Conservation (phyloP, 305 asterid genomes). For the Andrographis paniculata region DNA sequence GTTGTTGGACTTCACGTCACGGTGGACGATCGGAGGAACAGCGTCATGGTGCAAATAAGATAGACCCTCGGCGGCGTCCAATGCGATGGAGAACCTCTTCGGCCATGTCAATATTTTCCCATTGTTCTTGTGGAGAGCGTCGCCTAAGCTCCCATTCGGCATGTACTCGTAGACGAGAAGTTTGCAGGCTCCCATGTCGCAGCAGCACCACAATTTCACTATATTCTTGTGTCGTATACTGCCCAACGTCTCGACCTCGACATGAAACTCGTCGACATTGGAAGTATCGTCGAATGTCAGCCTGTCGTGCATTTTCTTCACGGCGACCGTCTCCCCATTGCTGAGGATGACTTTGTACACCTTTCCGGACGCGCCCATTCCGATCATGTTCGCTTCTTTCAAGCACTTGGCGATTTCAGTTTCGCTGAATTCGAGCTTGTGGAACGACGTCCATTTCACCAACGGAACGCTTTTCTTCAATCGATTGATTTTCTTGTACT, state of each 20-base stretch:
- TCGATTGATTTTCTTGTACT: conserved; percentile 40
- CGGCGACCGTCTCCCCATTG: conserved; percentile 75
- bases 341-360: conserved; percentile 64
- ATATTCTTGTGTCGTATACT: conserved; percentile 80
- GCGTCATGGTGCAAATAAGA: conserved; percentile 86
- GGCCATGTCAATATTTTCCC: conserved; percentile 51
- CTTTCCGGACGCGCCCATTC: conserved; percentile 70
- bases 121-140: conserved; percentile 45
- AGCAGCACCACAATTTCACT: conserved; percentile 71
- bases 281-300: conserved; percentile 20
- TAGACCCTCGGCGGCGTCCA: conserved; percentile 88
- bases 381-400: conserved; percentile 76
- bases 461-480: conserved; percentile 30
- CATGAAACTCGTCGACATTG: conserved; percentile 40
- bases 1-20: conserved; percentile 80
- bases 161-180: conserved; percentile 76
- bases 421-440: conserved; percentile 70
- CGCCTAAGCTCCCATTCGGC: conserved; percentile 86
- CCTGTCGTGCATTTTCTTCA: conserved; percentile 52
- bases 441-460: conserved; percentile 93
- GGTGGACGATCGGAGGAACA: conserved; percentile 74
- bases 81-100: conserved; percentile 50
- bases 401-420: conserved; percentile 63
- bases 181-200: conserved; percentile 41
- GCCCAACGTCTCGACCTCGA: conserved; percentile 71